Conservation (phyloP, 768 basidiomycete species). For the Termitomyces sp. region DNA sequence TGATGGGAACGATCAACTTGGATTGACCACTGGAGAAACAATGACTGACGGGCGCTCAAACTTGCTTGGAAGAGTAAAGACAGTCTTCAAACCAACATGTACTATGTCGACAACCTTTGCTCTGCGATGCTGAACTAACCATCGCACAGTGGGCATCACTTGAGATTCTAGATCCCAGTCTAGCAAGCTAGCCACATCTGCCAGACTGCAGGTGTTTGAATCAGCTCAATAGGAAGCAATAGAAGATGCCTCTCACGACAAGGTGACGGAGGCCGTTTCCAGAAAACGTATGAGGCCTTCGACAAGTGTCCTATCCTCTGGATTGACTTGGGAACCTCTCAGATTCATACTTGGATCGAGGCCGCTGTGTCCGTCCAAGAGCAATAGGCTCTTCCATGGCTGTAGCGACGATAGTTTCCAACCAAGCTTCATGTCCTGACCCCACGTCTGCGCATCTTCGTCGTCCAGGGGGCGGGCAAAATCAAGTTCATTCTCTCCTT, state of each 20-base stretch:
- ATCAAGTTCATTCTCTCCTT: slow-evolving; percentile 52
- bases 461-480: slow-evolving; percentile 50
- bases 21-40: slow-evolving; percentile 7
- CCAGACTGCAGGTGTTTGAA: slow-evolving; percentile 45
- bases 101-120: slow-evolving; percentile 89
- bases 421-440: slow-evolving; percentile 64
- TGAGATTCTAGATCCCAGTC: slow-evolving; percentile 85
- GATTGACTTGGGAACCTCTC: slow-evolving; percentile 54
- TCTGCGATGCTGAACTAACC: slow-evolving; percentile 86
- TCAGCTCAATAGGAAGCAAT: background rate
- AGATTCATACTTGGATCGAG: slow-evolving; percentile 61
- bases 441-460: slow-evolving; percentile 57
- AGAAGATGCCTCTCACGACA: slow-evolving; percentile 56
- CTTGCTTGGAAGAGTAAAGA: slow-evolving; percentile 72
- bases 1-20: slow-evolving; percentile 21
- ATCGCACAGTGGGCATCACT: slow-evolving; percentile 87
- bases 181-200: slow-evolving; percentile 75
- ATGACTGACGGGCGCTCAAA: slow-evolving; percentile 58
- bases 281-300: slow-evolving; percentile 76
- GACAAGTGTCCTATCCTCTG: slow-evolving; percentile 66
- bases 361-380: slow-evolving; percentile 60
- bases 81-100: slow-evolving; percentile 74
- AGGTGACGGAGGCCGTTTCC: slow-evolving; percentile 66
- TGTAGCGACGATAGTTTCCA: slow-evolving; percentile 73
- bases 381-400: slow-evolving; percentile 91